Base-by-base conservation (phyloP, 768 basidiomycete species). In the Hericium erinaceus region DNA sequence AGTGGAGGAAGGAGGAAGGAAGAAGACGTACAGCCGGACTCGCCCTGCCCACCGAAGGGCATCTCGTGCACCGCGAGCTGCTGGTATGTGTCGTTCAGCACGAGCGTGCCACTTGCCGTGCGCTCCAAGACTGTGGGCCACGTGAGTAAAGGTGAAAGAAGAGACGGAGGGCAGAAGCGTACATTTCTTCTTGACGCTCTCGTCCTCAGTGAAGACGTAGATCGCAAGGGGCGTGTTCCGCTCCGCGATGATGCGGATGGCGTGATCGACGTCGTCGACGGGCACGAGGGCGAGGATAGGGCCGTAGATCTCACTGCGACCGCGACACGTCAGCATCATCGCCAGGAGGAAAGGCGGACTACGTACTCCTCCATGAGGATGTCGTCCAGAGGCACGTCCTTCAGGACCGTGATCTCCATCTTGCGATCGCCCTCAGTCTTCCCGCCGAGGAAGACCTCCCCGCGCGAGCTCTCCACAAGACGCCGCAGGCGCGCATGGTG, bases 221-320 rank as follows among this genome's bases (percentile, higher is more conserved):
- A 57, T 28, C 5, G 38, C 56, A 12, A 57, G 50, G 10, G 56
- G 49, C 15, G 56, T 49, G 10, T 48, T 46, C 22, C 60, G n/a
- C 5, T 53, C 50, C 26, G 57, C 26, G 44, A 70, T 64, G 52
- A 62, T 57, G 9, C 53, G 57, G 24, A 70, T 59, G 18, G 70
- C 70, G 11, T 66, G 61, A 3, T 69, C 59, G 28, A 65, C 41
- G 24, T 59, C 54, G 8, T 60, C 59, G 7, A 69, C 64, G 40
- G 70, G 61, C 9, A 74, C 55, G 58, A 74, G 58, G 8, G 72
- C 67, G 6, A 74, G 57, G 12, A 75, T 56, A 2, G 73, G 72
- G 12, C 72, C 73, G 56, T 73, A 75, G 26, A 75, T 66, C 60
- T 75, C 73, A 12, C 63, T 64, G 33, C 22, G 7, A 2, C 22